Conservation (phyloP, 176 grass and related monocot genomes). For the Aegilops bicornis region DNA sequence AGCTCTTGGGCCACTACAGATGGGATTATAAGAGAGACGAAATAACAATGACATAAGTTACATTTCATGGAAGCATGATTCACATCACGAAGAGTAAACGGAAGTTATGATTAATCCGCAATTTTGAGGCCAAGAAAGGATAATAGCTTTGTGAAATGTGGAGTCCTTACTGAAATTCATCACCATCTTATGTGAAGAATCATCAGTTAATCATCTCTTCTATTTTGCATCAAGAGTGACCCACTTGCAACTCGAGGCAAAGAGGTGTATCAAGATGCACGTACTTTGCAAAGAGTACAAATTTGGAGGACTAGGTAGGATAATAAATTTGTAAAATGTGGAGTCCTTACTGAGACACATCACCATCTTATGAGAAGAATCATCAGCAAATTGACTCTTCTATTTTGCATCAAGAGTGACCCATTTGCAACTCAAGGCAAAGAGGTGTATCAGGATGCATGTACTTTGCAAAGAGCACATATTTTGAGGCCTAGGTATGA, state of each 20-base stretch:
- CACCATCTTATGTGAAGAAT: conserved; percentile 46
- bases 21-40: neutral
- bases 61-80: neutral
- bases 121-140: neutral
- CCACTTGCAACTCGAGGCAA: conserved; percentile 50
- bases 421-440: conserved; percentile 52
- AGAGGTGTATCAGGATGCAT: conserved; percentile 91
- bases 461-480: neutral
- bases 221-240: conserved; percentile 86
- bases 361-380: conserved; percentile 44
- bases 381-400: conserved; percentile 34
- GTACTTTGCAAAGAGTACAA: conserved; percentile 13
- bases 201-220: conserved; percentile 33
- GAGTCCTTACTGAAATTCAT: conserved; percentile 34
- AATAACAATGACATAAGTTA: neutral
- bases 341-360: conserved; percentile 33
- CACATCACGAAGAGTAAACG: neutral
- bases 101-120: neutral
- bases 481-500: neutral
- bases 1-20: conserved; percentile 81
- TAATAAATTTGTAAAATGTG: neutral
- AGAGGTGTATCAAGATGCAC: conserved; percentile 89
- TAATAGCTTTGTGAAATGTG: conserved; percentile 1
- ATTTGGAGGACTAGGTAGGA: neutral
- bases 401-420: conserved; percentile 85